These are phyloP conservation scores for Sisymbrium altissimum DNA, from an alignment of 345 rosid genomes.

Conservation along the genomic window DNA sequence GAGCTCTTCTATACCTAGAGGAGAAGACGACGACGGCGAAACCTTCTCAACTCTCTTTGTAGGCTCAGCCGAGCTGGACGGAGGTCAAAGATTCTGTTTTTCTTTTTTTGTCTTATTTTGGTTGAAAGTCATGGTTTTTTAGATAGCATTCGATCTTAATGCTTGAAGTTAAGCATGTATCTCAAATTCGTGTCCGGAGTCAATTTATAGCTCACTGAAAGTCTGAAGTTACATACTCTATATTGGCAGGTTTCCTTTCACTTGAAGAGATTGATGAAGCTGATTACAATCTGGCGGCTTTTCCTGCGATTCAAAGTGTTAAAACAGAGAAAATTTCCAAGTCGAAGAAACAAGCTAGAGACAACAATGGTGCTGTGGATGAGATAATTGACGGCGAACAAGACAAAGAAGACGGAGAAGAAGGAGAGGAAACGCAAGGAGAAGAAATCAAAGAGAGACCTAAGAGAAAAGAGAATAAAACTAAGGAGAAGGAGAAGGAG, in stretches of 20 bases:
- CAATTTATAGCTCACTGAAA: conserved; percentile 1
- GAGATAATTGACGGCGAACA: conserved; percentile 31
- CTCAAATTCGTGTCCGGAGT: background rate
- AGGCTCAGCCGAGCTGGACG: conserved; percentile 70
- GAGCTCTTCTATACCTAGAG: conserved; percentile 45
- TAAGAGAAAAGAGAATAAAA: conserved; percentile 38
- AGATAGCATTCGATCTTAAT: background rate
- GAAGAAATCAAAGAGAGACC: conserved; percentile 19
- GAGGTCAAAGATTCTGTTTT: conserved; percentile 43
- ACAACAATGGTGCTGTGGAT: conserved; percentile 26
- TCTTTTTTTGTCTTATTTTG: background rate
- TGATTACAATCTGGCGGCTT: conserved; percentile 45
- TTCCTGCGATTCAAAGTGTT: conserved; percentile 37
- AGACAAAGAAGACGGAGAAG: background rate
- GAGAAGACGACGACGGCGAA: conserved; percentile 40
- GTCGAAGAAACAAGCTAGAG: conserved; percentile 30
- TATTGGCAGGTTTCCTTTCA: conserved; percentile 65
- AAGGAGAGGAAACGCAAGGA: background rate
- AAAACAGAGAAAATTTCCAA: conserved; percentile 28
- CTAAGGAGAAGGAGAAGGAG: conserved; percentile 5
- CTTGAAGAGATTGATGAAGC: conserved; percentile 88
- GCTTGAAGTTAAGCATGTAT: background rate
- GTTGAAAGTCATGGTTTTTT: background rate
- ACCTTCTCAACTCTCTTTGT: conserved; percentile 48
- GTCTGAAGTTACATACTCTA: background rate